These are phyloP conservation scores for Ogataea chonburiensis DNA, from an alignment of 805 yeast genomes.

Conservation along the genomic window DNA sequence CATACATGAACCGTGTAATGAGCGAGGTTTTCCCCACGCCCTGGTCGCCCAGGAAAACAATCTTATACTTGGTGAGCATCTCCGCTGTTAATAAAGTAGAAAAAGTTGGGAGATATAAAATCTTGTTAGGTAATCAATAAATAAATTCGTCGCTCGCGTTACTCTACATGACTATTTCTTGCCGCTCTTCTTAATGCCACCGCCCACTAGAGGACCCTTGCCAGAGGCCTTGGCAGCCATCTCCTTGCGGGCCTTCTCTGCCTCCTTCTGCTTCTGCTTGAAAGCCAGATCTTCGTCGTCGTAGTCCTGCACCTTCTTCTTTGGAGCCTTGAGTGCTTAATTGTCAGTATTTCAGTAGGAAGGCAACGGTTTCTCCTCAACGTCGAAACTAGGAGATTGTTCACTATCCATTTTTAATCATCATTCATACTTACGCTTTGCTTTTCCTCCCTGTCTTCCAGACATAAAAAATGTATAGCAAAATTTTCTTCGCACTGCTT, in stretches of 20 bases:
- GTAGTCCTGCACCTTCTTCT: slow-evolving; percentile 69
- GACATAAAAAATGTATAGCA: slow-evolving; percentile 55
- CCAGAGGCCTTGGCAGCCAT: slow-evolving; percentile 82
- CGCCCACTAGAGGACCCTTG: slow-evolving; percentile 90
- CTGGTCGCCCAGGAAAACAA: slow-evolving; percentile 96
- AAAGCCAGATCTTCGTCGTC: slow-evolving; percentile 90
- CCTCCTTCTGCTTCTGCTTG: slow-evolving; percentile 93
- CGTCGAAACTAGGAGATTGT: slow-evolving; percentile 27
- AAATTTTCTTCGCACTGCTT: slow-evolving; percentile 5
- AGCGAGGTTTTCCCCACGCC: slow-evolving; percentile 96
- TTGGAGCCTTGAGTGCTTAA: slow-evolving; percentile 68
- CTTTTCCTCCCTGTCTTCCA: slow-evolving; percentile 96
- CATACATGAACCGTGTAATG: slow-evolving; percentile 97
- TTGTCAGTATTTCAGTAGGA: slow-evolving; percentile 22
- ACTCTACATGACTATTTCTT: slow-evolving; percentile 37
- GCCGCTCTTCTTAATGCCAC: slow-evolving; percentile 92
- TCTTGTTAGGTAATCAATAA: slow-evolving; percentile 1
- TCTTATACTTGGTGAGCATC: slow-evolving; percentile 69
- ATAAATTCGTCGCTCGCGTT: slow-evolving; percentile 1
- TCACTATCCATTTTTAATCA: slow-evolving; percentile 27
- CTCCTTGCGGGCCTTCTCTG: slow-evolving; percentile 88
- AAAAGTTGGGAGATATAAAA: slow-evolving; percentile 3
- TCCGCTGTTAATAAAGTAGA: slow-evolving; percentile 8
- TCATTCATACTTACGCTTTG: slow-evolving; percentile 62
- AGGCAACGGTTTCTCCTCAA: slow-evolving; percentile 29